phyloP scores from a whole-genome alignment of 164 flowering plant genomes.

The Liriodendron chinense region DNA sequence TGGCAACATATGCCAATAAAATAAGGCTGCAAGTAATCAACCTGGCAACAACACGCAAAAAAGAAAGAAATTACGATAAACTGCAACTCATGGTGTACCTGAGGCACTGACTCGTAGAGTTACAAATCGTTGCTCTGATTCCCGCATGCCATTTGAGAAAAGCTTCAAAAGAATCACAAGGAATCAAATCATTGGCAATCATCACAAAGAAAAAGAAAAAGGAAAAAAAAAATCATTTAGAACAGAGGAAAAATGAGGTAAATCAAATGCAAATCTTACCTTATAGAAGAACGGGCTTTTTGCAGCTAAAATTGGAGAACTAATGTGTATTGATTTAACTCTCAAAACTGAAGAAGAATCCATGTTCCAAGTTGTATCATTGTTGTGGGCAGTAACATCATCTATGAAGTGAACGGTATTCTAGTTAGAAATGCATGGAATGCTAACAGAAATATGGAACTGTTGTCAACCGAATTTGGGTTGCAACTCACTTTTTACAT shows the following conservation, averaged over 20 bases:
- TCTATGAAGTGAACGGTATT: constrained; percentile 33
- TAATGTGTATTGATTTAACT: constrained; percentile 79
- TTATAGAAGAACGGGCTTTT: constrained; percentile 98
- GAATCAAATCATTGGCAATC: not conserved
- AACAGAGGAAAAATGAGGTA: not conserved
- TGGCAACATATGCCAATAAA: too few relatives aligned
- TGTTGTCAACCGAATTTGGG: not conserved
- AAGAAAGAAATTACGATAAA: not conserved
- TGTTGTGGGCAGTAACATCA: constrained; percentile 67
- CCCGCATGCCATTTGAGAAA: constrained; percentile 99
- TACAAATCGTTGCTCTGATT: constrained; percentile 91
- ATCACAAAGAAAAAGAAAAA: not conserved
- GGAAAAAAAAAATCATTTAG: not conserved
- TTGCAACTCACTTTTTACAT: not conserved
- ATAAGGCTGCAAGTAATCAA: too few relatives aligned
- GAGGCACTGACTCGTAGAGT: constrained; percentile 80
- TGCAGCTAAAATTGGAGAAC: constrained; percentile 97
- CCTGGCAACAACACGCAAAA: not conserved
- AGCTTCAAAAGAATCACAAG: constrained; percentile 40
- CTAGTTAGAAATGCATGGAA: not conserved
- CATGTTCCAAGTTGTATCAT: constrained; percentile 75
- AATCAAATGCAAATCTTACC: constrained; percentile 32
- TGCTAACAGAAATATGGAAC: not conserved
- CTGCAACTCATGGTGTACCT: constrained; percentile 37
- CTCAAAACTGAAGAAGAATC: constrained; percentile 70